These are phyloP conservation scores for Rhizoclosmatium globosum DNA, from an alignment of 192 early-diverging fungal genomes.

Conservation along the genomic window DNA sequence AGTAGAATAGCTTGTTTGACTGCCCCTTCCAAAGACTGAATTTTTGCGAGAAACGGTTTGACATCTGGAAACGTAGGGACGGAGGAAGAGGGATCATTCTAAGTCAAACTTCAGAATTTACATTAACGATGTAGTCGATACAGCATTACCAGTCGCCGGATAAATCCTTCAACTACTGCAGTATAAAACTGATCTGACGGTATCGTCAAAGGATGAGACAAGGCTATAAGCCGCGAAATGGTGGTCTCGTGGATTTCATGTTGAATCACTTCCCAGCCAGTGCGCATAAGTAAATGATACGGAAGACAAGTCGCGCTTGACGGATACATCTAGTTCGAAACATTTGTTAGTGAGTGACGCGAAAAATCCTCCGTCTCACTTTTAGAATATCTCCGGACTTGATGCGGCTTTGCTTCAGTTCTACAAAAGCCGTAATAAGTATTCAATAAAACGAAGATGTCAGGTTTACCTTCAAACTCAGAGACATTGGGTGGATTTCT, in stretches of 20 bases:
- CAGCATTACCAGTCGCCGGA: constrained; percentile 21
- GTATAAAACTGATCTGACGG: constrained; percentile 71
- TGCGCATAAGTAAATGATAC: constrained; percentile 64
- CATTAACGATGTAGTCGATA: too few relatives aligned
- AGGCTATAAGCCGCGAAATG: constrained; percentile 61
- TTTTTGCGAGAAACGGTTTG: constrained; percentile 61
- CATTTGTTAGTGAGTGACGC: neutral
- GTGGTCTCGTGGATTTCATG: constrained; percentile 62
- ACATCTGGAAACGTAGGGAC: constrained; percentile 51
- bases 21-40: constrained; percentile 58
- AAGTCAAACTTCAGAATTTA: too few relatives aligned
- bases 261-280: constrained; percentile 57
- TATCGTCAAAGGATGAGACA: constrained; percentile 61
- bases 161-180: constrained; percentile 61
- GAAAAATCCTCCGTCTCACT: neutral
- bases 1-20: constrained; percentile 59
- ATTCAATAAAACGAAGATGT: neutral
- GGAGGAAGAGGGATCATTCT: too few relatives aligned
- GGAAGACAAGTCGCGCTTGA: constrained; percentile 61
- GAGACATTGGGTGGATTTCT: constrained; percentile 44
- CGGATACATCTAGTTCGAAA: constrained; percentile 43
- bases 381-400: neutral
- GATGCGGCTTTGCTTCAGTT: neutral
- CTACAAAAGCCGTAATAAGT: neutral
- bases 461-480: constrained; percentile 52